A percentile compares a stretch with the other conserved stretches of the same genome.
These are phyloP conservation scores for Ajuga chamaepitys DNA, from an alignment of 257 asterid species.

Conservation along the genomic window DNA sequence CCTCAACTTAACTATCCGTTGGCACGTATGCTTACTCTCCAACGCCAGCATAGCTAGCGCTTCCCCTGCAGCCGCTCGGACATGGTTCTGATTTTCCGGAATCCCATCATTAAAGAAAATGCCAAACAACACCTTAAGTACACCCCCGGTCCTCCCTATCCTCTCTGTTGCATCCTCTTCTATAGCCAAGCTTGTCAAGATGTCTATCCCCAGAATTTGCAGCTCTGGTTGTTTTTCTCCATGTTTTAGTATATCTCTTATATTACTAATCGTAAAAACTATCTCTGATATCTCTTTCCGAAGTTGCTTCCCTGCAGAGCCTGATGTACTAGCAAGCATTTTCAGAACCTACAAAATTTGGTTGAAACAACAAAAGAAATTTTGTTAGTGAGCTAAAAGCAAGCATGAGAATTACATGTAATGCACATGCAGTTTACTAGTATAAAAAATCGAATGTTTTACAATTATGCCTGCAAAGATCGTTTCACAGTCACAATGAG, in stretches of 20 bases:
- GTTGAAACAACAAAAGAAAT: no score
- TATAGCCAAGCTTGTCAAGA: constrained; percentile 52
- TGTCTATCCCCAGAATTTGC: constrained; percentile 68
- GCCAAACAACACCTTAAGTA: constrained; percentile 50
- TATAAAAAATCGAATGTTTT: no score
- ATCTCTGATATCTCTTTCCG: constrained; percentile 80
- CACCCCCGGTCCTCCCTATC: constrained; percentile 77
- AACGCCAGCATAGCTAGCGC: constrained; percentile 75
- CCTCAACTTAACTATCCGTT: constrained; percentile 38
- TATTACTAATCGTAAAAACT: constrained; percentile 67
- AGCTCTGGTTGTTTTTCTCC: constrained; percentile 67
- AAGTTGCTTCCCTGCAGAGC: constrained; percentile 64
- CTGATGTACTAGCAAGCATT: constrained; percentile 68
- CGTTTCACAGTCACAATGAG: no score
- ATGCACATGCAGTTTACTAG: no score
- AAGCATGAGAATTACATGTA: no score
- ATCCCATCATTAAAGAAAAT: constrained; percentile 48
- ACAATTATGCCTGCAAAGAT: no score
- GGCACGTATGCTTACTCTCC: constrained; percentile 50
- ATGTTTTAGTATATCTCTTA: constrained; percentile 55
- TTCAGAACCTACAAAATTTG: constrained; percentile 52
- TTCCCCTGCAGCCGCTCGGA: constrained; percentile 74
- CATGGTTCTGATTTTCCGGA: constrained; percentile 28
- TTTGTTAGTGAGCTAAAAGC: no score
- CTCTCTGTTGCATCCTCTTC: constrained; percentile 87